Conservation (phyloP, 495 filamentous ascomycete genomes). For the Hypoxylon cercidicola region DNA sequence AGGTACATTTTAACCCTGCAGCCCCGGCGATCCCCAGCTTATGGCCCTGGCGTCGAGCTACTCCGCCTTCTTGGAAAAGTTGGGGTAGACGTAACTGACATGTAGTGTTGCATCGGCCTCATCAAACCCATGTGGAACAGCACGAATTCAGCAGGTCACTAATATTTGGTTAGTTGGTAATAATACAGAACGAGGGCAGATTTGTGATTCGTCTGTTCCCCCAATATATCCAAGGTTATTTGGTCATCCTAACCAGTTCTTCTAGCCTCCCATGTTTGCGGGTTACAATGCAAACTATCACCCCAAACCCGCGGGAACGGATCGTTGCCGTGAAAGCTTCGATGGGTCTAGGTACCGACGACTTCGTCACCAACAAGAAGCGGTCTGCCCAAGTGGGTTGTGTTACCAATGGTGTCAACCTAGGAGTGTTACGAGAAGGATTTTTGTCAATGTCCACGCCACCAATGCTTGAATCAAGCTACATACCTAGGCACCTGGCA, state of each 20-base stretch:
- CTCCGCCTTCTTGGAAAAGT: conserved; percentile 50
- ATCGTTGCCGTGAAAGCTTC: conserved; percentile 17
- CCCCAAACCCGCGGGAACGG: conserved; percentile 25
- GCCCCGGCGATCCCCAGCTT: conserved; percentile 41
- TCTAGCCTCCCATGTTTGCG: conserved; percentile 37
- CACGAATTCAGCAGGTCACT: conserved; percentile 42
- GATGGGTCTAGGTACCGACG: background rate
- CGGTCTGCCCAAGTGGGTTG: conserved; percentile 23
- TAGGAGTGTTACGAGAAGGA: conserved; percentile 25
- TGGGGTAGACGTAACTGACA: conserved; percentile 44
- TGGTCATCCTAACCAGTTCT: conserved; percentile 4
- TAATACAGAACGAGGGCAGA: background rate
- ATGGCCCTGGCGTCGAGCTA: conserved; percentile 30
- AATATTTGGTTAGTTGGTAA: conserved; percentile 15
- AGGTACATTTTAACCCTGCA: conserved; percentile 35
- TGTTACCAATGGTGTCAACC: conserved; percentile 11
- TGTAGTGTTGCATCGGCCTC: conserved; percentile 34
- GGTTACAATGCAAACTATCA: conserved; percentile 22
- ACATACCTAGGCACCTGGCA: background rate
- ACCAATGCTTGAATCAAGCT: conserved; percentile 2
- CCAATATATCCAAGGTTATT: conserved; percentile 25
- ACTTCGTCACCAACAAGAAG: conserved; percentile 14
- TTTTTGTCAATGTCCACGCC: conserved; percentile 1
- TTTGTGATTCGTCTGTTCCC: conserved; percentile 22
- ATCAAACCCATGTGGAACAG: conserved; percentile 35